A percentile compares a stretch with the other conserved stretches of the same genome.
These are phyloP conservation scores for Aspergillus viridinutans DNA, from an alignment of 2,329 filamentous ascomycete genomes.

Conservation along the genomic window DNA sequence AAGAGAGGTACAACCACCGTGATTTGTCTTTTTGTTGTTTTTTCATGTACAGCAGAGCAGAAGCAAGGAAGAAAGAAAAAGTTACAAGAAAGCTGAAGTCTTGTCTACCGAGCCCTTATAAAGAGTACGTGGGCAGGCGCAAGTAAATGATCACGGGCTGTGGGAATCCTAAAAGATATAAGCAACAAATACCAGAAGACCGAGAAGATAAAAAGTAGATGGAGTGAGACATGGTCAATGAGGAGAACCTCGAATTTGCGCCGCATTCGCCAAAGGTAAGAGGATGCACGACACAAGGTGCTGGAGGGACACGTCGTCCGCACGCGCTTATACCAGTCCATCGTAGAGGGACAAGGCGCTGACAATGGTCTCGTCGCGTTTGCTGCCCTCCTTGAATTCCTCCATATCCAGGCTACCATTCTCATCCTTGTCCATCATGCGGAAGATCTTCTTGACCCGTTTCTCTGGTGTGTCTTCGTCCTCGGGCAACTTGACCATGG, in stretches of 20 bases:
- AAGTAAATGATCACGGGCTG: not conserved
- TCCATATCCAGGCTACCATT: conserved; percentile 95
- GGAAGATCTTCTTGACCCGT: conserved; percentile 95
- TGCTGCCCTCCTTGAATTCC: conserved; percentile 98
- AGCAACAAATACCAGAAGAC: not conserved
- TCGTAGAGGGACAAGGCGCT: conserved; percentile 95
- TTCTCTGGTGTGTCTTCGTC: conserved; percentile 99
- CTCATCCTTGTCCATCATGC: conserved; percentile 99
- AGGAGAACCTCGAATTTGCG: not conserved
- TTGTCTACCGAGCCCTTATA: not conserved
- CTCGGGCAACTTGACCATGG: conserved; percentile 97
- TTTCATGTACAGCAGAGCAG: not conserved
- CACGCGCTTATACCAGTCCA: conserved; percentile 67
- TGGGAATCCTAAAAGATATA: not conserved
- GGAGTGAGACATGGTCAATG: not conserved
- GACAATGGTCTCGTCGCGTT: conserved; percentile 97
- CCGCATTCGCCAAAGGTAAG: conserved; percentile 2
- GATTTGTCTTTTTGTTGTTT: not conserved
- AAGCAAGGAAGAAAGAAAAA: not conserved
- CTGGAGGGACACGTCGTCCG: not conserved
- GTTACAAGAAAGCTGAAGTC: not conserved
- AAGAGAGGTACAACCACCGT: not conserved
- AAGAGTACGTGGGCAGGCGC: not conserved
- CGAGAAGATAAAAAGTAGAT: not conserved
- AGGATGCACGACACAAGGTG: not conserved